A percentile compares a stretch with the other conserved stretches of the same genome.
Evolutionary conservation across 2,329 filamentous ascomycete genomes (phyloP).

Genomic region (Ilyonectria mors-panacis): DNA sequence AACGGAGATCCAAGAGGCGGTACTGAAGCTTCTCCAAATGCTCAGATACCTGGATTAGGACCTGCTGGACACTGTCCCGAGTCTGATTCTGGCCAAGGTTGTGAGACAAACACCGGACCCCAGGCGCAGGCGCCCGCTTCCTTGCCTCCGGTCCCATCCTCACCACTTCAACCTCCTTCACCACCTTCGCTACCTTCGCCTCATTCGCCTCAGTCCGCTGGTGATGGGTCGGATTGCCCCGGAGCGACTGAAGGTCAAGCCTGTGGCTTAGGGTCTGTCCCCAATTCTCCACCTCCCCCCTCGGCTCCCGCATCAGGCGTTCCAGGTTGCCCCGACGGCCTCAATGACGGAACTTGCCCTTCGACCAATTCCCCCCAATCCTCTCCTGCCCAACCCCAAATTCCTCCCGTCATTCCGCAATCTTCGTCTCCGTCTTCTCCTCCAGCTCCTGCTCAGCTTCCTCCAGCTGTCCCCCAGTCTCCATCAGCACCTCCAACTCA

Average conservation of each 20-base stretch:
- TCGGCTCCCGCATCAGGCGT: not conserved
- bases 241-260: not conserved
- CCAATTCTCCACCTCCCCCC: constrained; percentile 7
- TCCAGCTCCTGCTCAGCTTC: not conserved
- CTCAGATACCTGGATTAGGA: not conserved
- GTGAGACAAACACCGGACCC: not conserved
- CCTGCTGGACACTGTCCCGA: not conserved
- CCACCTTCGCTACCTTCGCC: not conserved
- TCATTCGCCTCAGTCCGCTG: too few species aligned
- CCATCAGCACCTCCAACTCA: not conserved
- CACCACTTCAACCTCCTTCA: constrained; percentile 1
- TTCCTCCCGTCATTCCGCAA: not conserved
- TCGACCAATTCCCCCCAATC: not conserved
- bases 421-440: not conserved
- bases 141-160: not conserved
- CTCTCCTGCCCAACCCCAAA: not conserved
- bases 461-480: not conserved
- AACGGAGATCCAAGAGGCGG: not conserved
- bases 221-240: not conserved
- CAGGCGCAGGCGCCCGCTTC: not conserved
- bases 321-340: not conserved
- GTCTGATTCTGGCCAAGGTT: not conserved
- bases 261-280: not conserved
- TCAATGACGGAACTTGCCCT: not conserved
- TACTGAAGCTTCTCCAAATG: not conserved